Evolutionary conservation across 1,139 yeast species (phyloP).

Genomic region (Sugiyamaella sp.): DNA sequence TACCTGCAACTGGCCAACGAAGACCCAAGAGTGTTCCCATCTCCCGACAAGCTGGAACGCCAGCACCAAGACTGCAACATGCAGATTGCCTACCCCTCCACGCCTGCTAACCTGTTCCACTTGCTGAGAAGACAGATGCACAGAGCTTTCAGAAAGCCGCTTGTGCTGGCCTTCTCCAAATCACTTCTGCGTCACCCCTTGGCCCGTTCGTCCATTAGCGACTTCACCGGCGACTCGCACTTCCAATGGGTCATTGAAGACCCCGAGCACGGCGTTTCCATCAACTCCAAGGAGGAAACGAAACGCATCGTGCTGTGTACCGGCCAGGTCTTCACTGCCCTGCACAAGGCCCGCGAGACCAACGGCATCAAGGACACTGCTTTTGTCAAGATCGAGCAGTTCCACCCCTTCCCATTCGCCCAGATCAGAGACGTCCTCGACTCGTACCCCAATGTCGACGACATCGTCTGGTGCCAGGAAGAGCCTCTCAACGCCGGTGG

Average conservation of each 20-base stretch:
- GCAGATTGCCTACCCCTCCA: conserved; percentile 98
- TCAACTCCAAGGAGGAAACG: conserved; percentile 79
- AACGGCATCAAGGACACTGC: conserved; percentile 82
- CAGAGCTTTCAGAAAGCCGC: conserved; percentile 98
- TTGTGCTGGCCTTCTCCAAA: conserved; percentile 87
- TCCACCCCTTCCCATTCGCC: conserved; percentile 99
- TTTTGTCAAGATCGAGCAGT: conserved; percentile 85
- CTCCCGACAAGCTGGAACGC: conserved; percentile 83
- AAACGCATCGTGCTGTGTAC: conserved; percentile 82
- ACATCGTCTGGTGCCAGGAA: conserved; percentile 97
- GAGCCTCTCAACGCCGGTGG: conserved; percentile 99
- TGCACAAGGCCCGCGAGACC: conserved; percentile 83
- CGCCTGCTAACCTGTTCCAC: conserved; percentile 97
- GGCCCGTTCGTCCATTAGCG: conserved; percentile 81
- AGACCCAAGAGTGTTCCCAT: conserved; percentile 93
- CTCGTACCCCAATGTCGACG: conserved; percentile 80
- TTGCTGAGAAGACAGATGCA: conserved; percentile 98
- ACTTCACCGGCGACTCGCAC: conserved; percentile 88
- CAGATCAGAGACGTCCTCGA: conserved; percentile 85
- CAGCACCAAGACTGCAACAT: conserved; percentile 99
- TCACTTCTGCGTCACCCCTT: conserved; percentile 95
- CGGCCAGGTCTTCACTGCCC: conserved; percentile 95
- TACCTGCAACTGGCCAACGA: conserved; percentile 95
- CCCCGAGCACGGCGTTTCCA: conserved; percentile 73
- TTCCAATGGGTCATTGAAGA: conserved; percentile 98